phyloP scores from a whole-genome alignment of 768 basidiomycete genomes.

The Roridomyces roridus region DNA sequence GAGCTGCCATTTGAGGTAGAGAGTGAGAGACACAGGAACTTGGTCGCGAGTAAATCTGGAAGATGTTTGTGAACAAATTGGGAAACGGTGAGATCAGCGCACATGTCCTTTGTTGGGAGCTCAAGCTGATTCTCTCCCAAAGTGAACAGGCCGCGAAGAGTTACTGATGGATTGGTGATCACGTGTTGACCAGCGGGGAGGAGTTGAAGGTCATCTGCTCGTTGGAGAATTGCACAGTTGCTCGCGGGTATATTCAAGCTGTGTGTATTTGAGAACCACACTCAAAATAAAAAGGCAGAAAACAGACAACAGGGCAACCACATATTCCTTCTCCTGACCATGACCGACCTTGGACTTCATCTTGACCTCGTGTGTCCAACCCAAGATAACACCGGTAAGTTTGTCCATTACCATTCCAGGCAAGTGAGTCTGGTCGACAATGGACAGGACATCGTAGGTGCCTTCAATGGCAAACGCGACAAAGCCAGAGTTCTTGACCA shows the following conservation, averaged over 20 bases:
- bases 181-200: constrained; percentile 85
- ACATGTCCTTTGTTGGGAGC: constrained; percentile 91
- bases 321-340: constrained; percentile 61
- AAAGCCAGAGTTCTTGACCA: constrained; percentile 80
- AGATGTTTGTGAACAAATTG: neutral
- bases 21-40: constrained; percentile 83
- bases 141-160: constrained; percentile 79
- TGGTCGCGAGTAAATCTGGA: constrained; percentile 83
- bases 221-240: constrained; percentile 86
- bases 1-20: constrained; percentile 81
- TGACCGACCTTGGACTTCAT: constrained; percentile 67
- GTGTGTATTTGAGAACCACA: constrained; percentile 5
- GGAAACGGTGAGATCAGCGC: constrained; percentile 30
- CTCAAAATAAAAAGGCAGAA: neutral
- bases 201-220: constrained; percentile 79
- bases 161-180: constrained; percentile 85
- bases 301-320: constrained; percentile 80
- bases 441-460: constrained; percentile 78
- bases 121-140: constrained; percentile 85
- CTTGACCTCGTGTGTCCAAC: constrained; percentile 75
- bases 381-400: constrained; percentile 67
- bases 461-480: constrained; percentile 81
- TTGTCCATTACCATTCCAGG: constrained; percentile 62
- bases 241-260: constrained; percentile 86
- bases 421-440: constrained; percentile 87